Conservation (phyloP, 441 rosid species). For the Populus hybrid region DNA sequence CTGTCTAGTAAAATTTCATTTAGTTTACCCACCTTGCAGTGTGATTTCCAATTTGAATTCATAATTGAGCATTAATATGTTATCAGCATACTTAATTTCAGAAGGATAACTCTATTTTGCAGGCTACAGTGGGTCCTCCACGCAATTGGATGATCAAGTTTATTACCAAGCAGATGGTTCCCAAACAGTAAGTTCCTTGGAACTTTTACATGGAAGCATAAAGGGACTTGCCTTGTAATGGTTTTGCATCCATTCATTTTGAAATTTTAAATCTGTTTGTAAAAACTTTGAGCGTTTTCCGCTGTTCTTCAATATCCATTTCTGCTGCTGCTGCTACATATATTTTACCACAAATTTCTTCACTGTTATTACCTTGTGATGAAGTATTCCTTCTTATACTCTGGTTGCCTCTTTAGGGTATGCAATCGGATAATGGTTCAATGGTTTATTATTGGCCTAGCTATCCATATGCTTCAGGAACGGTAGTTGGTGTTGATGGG, state of each 20-base stretch:
- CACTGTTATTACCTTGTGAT: neutral
- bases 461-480: too few species aligned
- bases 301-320: neutral
- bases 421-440: too few species aligned
- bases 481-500: too few species aligned
- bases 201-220: too few species aligned
- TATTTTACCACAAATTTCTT: neutral
- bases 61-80: neutral
- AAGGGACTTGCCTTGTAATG: too few species aligned
- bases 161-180: constrained; percentile 36
- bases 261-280: too few species aligned
- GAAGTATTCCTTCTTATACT: neutral
- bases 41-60: neutral
- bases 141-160: constrained; percentile 34
- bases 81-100: neutral
- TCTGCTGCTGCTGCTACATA: neutral
- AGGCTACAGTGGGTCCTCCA: constrained; percentile 35
- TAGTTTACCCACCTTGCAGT: neutral
- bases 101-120: constrained; percentile 6
- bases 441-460: too few species aligned
- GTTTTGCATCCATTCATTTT: too few species aligned
- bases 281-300: too few species aligned
- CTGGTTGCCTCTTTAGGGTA: neutral
- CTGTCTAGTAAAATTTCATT: too few species aligned
- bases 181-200: constrained; percentile 29